These are phyloP conservation scores for Lophium mytilinum DNA, from an alignment of 495 filamentous ascomycete genomes.

Conservation along the genomic window DNA sequence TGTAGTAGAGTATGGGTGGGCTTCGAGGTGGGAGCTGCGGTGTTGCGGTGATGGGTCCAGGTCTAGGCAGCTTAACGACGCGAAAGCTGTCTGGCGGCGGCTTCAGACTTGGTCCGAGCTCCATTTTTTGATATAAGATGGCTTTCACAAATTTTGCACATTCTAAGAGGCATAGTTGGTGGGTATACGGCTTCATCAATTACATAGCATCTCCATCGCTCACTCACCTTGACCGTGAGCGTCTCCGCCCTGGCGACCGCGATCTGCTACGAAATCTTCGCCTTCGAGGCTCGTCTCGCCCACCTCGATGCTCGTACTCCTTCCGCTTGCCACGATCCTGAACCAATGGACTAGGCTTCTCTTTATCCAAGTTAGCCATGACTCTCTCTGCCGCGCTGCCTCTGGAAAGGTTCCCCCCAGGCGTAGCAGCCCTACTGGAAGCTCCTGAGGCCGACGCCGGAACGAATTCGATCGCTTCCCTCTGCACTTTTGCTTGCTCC, in stretches of 20 bases:
- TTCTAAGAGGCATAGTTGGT: too few species aligned
- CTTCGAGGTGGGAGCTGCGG: neutral
- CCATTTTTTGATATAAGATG: too few species aligned
- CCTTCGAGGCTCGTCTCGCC: neutral
- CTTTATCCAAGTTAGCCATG: slow-evolving; percentile 34
- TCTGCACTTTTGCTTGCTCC: slow-evolving; percentile 44
- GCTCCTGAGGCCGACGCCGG: slow-evolving; percentile 31
- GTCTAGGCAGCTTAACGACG: slow-evolving; percentile 16
- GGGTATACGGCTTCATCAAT: too few species aligned
- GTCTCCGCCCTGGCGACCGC: slow-evolving; percentile 9
- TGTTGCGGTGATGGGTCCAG: slow-evolving; percentile 14
- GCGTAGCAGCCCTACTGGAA: slow-evolving; percentile 17
- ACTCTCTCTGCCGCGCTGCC: slow-evolving; percentile 38
- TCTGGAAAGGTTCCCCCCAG: slow-evolving; percentile 22
- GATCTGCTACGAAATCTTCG: slow-evolving; percentile 8
- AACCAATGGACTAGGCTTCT: slow-evolving; percentile 2
- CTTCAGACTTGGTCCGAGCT: slow-evolving; percentile 16
- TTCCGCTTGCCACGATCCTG: slow-evolving; percentile 4
- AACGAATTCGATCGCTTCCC: slow-evolving; percentile 73
- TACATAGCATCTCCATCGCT: neutral
- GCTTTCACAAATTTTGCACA: too few species aligned
- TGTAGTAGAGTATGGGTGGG: neutral
- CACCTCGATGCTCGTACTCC: slow-evolving; percentile 11
- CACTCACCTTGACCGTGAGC: slow-evolving; percentile 5
- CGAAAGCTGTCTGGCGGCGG: neutral